Evolutionary conservation across 768 basidiomycete genomes (phyloP), one percentile per base, ranked within the genome.

Genomic region (Tylopilus felleus): DNA sequence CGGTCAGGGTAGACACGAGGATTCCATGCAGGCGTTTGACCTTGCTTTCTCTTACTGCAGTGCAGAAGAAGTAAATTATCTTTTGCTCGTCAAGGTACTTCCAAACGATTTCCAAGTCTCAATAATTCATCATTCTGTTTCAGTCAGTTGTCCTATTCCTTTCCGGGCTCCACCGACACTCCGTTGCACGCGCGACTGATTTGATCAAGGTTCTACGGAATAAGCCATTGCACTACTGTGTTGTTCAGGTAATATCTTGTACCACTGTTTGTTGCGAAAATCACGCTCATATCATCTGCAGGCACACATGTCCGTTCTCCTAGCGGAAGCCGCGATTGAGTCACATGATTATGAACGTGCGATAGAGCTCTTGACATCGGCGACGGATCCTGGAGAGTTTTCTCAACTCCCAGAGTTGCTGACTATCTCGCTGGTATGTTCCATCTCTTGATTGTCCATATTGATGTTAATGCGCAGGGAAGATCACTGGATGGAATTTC

Each of bases 401-500:
- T 39, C 27, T 27, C 51, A 52, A 5, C 40, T 39, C 17, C 44
- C 55, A 4, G 60, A 60, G 49, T 38, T 61, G 27, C 3, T 57
- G 51, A 61, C 60, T 5, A 14, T 61, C 28, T 61, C 60, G 1
- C 22, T 61, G 60, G 60, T 61, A 43, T 4, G 60, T 3, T 27
- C 42, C 6, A 9, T 41, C 29, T 29, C 17, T 17, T 3, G n/a
- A 28, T 38, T 27, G 25, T 48, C 8, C 5, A 35, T 29, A 22
- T 27, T 27, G 8, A 9, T 45, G 19, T 22, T 61, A 61, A 14
- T 33, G 8, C 3, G 1, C 21, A 16, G 25, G 8, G 9, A 57
- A 61, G 60, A 53, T 61, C 22, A 49, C 60, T 17, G 60, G 60
- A 10, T 61, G 60, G 60, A 43, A 54, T 33, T 61, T 61, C 8